These are phyloP conservation scores for Talaromyces sp. DNA, from an alignment of 2,329 filamentous ascomycete species.

Conservation along the genomic window DNA sequence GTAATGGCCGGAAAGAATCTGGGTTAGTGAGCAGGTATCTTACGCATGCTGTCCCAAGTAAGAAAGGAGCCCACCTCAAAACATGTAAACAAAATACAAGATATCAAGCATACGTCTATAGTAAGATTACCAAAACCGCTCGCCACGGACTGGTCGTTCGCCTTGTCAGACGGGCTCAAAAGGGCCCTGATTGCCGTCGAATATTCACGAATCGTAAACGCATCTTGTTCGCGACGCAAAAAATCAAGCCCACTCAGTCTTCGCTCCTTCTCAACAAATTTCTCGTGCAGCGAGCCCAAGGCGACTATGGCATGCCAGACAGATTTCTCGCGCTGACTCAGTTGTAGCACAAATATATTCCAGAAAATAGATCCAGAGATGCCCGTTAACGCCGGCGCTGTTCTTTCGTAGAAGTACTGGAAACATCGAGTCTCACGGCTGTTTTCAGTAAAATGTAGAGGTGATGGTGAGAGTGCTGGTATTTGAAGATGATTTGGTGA, in stretches of 20 bases:
- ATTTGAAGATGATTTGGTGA: neutral
- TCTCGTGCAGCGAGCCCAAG: slow-evolving; percentile 29
- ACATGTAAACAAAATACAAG: slow-evolving; percentile 28
- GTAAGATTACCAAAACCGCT: neutral
- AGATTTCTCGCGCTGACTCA: slow-evolving; percentile 26
- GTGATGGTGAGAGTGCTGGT: neutral
- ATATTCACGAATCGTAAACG: slow-evolving; percentile 11
- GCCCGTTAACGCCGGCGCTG: slow-evolving; percentile 25
- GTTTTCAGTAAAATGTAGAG: neutral
- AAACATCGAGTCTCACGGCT: slow-evolving; percentile 29
- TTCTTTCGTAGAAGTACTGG: slow-evolving; percentile 31
- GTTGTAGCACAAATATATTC: slow-evolving; percentile 25
- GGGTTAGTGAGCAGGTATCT: neutral
- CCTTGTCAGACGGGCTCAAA: neutral
- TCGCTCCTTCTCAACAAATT: slow-evolving; percentile 17
- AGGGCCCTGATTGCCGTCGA: slow-evolving; percentile 8
- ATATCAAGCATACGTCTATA: slow-evolving; percentile 22
- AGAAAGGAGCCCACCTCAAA: slow-evolving; percentile 21
- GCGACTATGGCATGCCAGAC: slow-evolving; percentile 29
- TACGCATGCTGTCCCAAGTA: neutral
- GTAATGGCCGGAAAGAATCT: slow-evolving; percentile 26
- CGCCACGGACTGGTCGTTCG: too few relatives aligned
- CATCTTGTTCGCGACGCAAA: neutral
- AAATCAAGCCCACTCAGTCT: neutral
- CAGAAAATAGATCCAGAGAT: slow-evolving; percentile 29